phyloP scores from a whole-genome alignment of 257 asterid genomes.

The Solanum virginianum region DNA sequence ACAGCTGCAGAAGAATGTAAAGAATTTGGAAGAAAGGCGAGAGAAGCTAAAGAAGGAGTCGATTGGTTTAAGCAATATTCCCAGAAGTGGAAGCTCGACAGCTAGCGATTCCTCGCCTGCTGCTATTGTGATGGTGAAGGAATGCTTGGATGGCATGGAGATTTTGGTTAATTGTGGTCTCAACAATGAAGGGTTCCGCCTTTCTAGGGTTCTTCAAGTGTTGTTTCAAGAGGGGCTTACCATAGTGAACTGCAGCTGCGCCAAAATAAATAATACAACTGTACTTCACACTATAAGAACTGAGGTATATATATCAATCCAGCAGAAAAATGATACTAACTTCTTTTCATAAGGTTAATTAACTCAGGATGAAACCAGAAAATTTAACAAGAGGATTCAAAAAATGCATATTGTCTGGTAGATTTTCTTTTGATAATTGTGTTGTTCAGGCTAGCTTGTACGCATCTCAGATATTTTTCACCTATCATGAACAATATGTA shows the following conservation, averaged over 20 bases:
- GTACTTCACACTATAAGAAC: conserved; percentile 26
- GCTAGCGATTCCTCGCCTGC: not conserved
- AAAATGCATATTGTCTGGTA: not conserved
- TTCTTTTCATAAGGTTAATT: not conserved
- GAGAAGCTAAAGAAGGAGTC: not conserved
- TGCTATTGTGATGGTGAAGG: conserved; percentile 14
- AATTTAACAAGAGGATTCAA: not conserved
- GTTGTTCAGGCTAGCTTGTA: too few relatives aligned
- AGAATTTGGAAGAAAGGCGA: conserved; percentile 16
- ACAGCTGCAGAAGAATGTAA: conserved; percentile 14
- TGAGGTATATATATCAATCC: conserved; percentile 13
- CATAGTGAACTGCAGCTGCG: conserved; percentile 18
- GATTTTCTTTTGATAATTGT: too few relatives aligned
- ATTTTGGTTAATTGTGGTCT: conserved; percentile 18
- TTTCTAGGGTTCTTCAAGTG: conserved; percentile 22
- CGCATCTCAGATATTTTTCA: too few relatives aligned
- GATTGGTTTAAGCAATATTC: not conserved
- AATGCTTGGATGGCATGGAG: conserved; percentile 35
- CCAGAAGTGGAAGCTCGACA: not conserved
- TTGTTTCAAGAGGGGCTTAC: conserved; percentile 28
- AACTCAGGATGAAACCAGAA: not conserved
- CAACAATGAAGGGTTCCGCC: conserved; percentile 10
- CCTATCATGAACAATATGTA: too few relatives aligned
- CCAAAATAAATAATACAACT: conserved; percentile 10
- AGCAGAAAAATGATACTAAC: not conserved